Conservation (phyloP, 371 early-diverging fungal species). For the Apophysomyces variabilis region DNA sequence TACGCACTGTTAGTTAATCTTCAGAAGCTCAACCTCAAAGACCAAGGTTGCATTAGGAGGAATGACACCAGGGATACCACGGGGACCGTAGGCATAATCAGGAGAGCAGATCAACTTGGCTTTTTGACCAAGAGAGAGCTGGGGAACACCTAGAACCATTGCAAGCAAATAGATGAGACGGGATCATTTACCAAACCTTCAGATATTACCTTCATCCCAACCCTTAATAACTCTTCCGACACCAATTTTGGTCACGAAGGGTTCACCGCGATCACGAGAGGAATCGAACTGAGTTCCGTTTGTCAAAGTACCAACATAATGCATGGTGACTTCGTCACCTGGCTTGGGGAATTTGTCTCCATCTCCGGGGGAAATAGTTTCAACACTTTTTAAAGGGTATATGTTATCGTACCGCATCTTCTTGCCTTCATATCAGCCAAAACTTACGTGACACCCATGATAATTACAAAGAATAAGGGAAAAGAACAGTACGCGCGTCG, state of each 20-base stretch:
- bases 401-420: neutral
- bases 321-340: slow-evolving; percentile 73
- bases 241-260: slow-evolving; percentile 86
- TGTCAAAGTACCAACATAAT: slow-evolving; percentile 72
- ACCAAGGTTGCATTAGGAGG: slow-evolving; percentile 83
- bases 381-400: slow-evolving; percentile 28
- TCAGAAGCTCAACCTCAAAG: slow-evolving; percentile 83
- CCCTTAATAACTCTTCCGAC: slow-evolving; percentile 93
- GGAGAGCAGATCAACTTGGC: slow-evolving; percentile 72
- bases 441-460: slow-evolving; percentile 54
- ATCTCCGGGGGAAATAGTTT: slow-evolving; percentile 69
- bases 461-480: slow-evolving; percentile 18
- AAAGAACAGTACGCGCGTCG: slow-evolving; percentile 9
- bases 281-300: slow-evolving; percentile 89
- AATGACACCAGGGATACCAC: slow-evolving; percentile 74
- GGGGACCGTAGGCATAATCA: slow-evolving; percentile 78
- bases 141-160: slow-evolving; percentile 71
- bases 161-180: neutral
- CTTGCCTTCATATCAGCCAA: neutral
- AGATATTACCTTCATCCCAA: slow-evolving; percentile 63
- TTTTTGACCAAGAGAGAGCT: slow-evolving; percentile 80
- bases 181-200: neutral
- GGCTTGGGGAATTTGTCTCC: slow-evolving; percentile 85
- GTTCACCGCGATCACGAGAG: slow-evolving; percentile 77
- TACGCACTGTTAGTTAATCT: slow-evolving; percentile 68